Conservation (phyloP, 352 stramenopile species). For the Phytopythium boreale region DNA sequence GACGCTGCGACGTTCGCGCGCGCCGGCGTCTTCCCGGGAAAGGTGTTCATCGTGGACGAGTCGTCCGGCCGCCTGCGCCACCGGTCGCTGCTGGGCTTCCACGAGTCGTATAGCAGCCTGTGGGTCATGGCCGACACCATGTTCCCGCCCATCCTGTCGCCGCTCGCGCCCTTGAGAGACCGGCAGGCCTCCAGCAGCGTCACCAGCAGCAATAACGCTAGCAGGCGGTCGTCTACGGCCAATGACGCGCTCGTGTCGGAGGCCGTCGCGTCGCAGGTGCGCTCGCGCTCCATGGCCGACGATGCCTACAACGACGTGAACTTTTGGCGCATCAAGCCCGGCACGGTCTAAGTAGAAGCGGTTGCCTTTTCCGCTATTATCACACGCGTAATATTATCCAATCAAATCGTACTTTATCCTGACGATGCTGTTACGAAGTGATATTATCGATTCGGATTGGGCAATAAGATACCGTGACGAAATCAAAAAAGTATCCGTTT, state of each 20-base stretch:
- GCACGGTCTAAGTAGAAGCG: constrained; percentile 7
- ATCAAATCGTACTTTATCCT: background rate
- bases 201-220: constrained; percentile 3
- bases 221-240: background rate
- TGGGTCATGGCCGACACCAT: constrained; percentile 60
- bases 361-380: constrained; percentile 3
- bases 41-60: constrained; percentile 70
- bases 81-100: constrained; percentile 54
- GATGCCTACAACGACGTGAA: constrained; percentile 88
- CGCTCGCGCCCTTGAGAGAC: constrained; percentile 13
- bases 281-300: constrained; percentile 55
- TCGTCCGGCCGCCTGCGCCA: constrained; percentile 53
- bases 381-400: background rate
- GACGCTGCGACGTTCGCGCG: constrained; percentile 61
- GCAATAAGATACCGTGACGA: background rate
- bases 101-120: constrained; percentile 67
- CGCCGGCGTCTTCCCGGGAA: constrained; percentile 75
- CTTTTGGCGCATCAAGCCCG: constrained; percentile 76
- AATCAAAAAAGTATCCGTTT: background rate
- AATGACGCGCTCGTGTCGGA: constrained; percentile 48
- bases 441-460: background rate
- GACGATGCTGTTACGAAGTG: background rate
- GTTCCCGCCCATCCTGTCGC: constrained; percentile 70
- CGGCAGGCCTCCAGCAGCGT: constrained; percentile 1
- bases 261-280: constrained; percentile 42